Base-by-base conservation (phyloP, 768 basidiomycete species). In the Lactifluus pinguis region DNA sequence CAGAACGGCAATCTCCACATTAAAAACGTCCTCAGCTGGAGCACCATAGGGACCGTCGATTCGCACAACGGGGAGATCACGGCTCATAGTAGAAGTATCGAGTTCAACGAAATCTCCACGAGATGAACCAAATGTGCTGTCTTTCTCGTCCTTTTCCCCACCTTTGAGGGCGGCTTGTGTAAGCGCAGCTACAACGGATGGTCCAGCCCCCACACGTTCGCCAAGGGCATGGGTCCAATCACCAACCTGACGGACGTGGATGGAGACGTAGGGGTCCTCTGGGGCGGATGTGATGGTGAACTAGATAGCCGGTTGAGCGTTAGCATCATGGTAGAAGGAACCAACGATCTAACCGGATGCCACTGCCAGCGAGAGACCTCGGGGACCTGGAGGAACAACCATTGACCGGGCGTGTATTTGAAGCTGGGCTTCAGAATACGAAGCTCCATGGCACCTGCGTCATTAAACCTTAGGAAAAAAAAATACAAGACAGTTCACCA, bases 241-340 rank as follows among this genome's bases (percentile, higher is more conserved):
- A 62, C 93, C 93, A 49, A 90, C 92, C 77, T 95, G 93, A 71
- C 92, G 89, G 68, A 98, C 87, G 72, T 97, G 94, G 55, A 95
- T 73, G 29, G 91, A 92, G 49, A 97, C 82, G 70, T 92, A 95
- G 2, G 92, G 89, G 68, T 97, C 95, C 67, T 94, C 92, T 3
- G 94, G 94, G 14, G 94, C 92, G 42, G 92, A 95, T 0, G 92
- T 93, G 75, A 95, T 95, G 42, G 92, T 94, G 74, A 95, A 95
- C 89, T 93, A 68, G 17, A 44, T 45, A 21, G 51, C 29, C 51
- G 8, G 21, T 52, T 65, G 53, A 58, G 51, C n/a, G 15, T n/a
- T 49, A 41, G 44, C 25, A 11, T 49, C 36, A 49, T 8, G 25
- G 42, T 9, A 36, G 29, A 36, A 36, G 55, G n/a, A 55, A 11